A percentile compares a stretch with the other conserved stretches of the same genome.
phyloP scores from a whole-genome alignment of 2,329 filamentous ascomycete species.

The Curvularia sp. region DNA sequence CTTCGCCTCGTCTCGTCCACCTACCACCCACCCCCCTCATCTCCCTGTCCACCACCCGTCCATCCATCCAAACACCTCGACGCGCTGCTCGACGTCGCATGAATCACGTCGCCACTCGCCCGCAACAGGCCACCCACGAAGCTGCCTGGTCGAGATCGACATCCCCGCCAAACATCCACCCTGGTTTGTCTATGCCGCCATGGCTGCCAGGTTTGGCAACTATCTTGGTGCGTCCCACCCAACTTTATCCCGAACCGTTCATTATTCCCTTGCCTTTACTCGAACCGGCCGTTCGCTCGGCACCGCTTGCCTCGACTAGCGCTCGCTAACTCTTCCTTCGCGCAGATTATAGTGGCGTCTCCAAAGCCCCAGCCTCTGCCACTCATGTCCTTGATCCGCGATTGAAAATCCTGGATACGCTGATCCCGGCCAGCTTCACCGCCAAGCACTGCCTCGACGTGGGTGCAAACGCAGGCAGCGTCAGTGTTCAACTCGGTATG shows the following conservation, averaged over 20 bases:
- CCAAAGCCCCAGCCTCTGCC: slow-evolving; percentile 46
- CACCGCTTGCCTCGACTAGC: slow-evolving; percentile 23
- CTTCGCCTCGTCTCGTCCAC: slow-evolving; percentile 5
- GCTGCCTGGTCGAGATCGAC: slow-evolving; percentile 35
- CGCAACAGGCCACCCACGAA: slow-evolving; percentile 12
- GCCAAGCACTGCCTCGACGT: slow-evolving; percentile 50
- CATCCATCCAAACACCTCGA: slow-evolving; percentile 9
- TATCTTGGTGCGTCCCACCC: slow-evolving; percentile 35
- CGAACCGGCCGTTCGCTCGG: slow-evolving; percentile 25
- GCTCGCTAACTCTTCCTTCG: slow-evolving; percentile 25
- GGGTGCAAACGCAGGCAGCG: slow-evolving; percentile 51
- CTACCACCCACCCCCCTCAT: no score
- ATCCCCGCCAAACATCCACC: slow-evolving; percentile 22
- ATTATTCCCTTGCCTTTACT: slow-evolving; percentile 19
- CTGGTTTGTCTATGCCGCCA: slow-evolving; percentile 20
- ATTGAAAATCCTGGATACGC: slow-evolving; percentile 41
- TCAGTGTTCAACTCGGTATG: slow-evolving; percentile 51
- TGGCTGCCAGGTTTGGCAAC: slow-evolving; percentile 46
- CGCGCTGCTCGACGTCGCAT: slow-evolving; percentile 21
- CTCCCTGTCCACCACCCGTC: neutral
- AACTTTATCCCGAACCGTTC: slow-evolving; percentile 16
- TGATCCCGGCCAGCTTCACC: slow-evolving; percentile 46
- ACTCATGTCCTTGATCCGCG: slow-evolving; percentile 50
- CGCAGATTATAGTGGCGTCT: slow-evolving; percentile 49
- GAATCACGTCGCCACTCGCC: slow-evolving; percentile 29